Percentiles rank a stretch among this genome's conserved stretches.
These are phyloP conservation scores for Hortiboletus campestris DNA, from an alignment of 768 basidiomycete genomes.

Conservation along the genomic window DNA sequence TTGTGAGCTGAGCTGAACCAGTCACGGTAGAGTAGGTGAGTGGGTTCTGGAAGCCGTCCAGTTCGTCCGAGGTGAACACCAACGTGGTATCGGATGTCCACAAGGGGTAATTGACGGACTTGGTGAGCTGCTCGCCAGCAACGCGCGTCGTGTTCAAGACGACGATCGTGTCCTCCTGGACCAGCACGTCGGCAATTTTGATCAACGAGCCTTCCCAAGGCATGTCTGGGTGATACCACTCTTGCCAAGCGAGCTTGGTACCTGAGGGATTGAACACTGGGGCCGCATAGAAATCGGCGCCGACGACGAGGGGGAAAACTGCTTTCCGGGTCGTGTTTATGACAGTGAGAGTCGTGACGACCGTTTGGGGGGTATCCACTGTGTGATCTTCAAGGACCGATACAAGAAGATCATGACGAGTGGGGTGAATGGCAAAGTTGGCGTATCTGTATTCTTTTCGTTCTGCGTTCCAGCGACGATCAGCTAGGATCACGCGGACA, in stretches of 20 bases:
- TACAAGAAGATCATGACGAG: slow-evolving; percentile 50
- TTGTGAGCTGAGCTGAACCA: slow-evolving; percentile 26
- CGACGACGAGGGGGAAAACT: slow-evolving; percentile 47
- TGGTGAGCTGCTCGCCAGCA: slow-evolving; percentile 49
- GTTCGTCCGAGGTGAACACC: slow-evolving; percentile 60
- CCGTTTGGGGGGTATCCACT: slow-evolving; percentile 29
- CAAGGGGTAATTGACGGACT: slow-evolving; percentile 55
- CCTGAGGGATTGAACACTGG: slow-evolving; percentile 64
- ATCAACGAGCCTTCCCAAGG: slow-evolving; percentile 68
- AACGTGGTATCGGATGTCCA: slow-evolving; percentile 59
- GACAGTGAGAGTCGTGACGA: slow-evolving; percentile 53
- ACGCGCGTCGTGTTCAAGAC: slow-evolving; percentile 42
- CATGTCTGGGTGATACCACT: slow-evolving; percentile 72
- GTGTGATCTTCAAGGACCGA: slow-evolving; percentile 75
- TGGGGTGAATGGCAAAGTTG: slow-evolving; percentile 58
- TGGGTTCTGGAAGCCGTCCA: slow-evolving; percentile 65
- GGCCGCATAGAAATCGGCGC: slow-evolving; percentile 70
- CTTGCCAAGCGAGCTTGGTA: slow-evolving; percentile 54
- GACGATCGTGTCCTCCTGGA: slow-evolving; percentile 28
- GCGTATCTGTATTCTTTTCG: slow-evolving; percentile 53
- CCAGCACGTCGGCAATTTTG: slow-evolving; percentile 47
- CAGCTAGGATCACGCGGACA: background rate
- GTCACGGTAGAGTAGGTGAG: slow-evolving; percentile 47
- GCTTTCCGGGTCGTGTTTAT: slow-evolving; percentile 48
- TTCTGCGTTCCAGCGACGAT: slow-evolving; percentile 5